Percentiles rank a stretch among this genome's conserved stretches.
These are phyloP conservation scores for Volvariella volvacea DNA, from an alignment of 1,284 basidiomycete species.

Conservation along the genomic window DNA sequence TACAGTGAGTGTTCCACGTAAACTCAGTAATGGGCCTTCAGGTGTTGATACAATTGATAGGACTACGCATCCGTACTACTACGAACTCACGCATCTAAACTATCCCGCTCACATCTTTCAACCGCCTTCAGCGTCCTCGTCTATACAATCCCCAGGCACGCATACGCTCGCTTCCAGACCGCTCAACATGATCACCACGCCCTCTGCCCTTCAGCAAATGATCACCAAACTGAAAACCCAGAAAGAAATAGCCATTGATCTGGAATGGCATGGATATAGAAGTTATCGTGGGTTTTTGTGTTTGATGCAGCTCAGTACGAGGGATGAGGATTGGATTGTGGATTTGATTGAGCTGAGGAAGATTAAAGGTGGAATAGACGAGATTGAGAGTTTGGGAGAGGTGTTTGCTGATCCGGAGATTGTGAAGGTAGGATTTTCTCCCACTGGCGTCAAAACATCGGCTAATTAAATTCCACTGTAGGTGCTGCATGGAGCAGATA, in stretches of 20 bases:
- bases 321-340: constrained; percentile 82
- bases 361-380: constrained; percentile 28
- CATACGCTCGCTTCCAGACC: too few relatives aligned
- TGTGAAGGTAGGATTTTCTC: constrained; percentile 81
- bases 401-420: constrained; percentile 81
- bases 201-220: constrained; percentile 52
- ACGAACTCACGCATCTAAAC: constrained; percentile 69
- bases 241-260: constrained; percentile 87
- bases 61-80: constrained; percentile 70
- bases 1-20: too few relatives aligned
- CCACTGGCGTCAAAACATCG: too few relatives aligned
- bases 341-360: constrained; percentile 71
- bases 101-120: constrained; percentile 71
- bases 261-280: constrained; percentile 89
- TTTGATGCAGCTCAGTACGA: constrained; percentile 89
- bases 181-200: constrained; percentile 70
- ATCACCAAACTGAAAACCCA: constrained; percentile 57
- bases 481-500: constrained; percentile 93
- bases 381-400: constrained; percentile 66
- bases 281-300: constrained; percentile 87
- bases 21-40: too few relatives aligned
- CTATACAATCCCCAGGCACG: constrained; percentile 58
- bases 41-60: constrained; percentile 16
- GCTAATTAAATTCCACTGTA: constrained; percentile 25
- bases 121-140: constrained; percentile 39